Base-by-base conservation (phyloP, 192 early-diverging fungal species). In the Backusella tuberculispora region DNA sequence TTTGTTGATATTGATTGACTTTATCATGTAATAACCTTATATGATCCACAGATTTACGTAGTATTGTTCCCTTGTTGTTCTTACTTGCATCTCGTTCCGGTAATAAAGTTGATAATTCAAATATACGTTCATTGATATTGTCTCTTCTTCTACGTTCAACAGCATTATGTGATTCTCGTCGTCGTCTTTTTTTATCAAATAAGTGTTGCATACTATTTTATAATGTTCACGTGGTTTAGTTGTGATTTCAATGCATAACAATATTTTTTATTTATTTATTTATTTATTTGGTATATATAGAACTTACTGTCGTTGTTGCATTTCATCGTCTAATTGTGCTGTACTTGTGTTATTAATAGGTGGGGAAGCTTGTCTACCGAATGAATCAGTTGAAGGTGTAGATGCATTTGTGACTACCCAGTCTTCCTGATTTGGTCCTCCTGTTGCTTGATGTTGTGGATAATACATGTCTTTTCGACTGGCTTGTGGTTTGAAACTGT, bases 51-150 rank as follows among this genome's bases (percentile, higher is more conserved):
- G 92, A 92, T 78, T 95, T 92, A 56, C 93, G 89, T 50, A 99
- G 87, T 41, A 99, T 98, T 6, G 91, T 86, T 29, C 96, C 97
- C 85, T 98, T 96, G 85, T 96, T 97, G 42, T 92, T 94, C 82
- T 97, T 98, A 80, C 89, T 92, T 73, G 92, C 90, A n/a, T 70
- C 73, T 48, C 69, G 92, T 92, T 97, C 95, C 43, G 97, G 97
- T 50, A 99, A 84, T 50, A 99, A 78, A 8, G 88, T 89, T 37
- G 87, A 90, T 48, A 99, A 83, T 76, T 99, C 97, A 79, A 89
- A 92, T 72, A 99, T 99, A 77, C 95, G 96, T 83, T 98, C 97
- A 81, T 99, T 99, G 85, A 99, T 99, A 83, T 97, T 95, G 79
- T 99, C 97, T 66, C 96, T 88, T 41, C 97, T 86, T 56, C 97